Evolutionary conservation across 2,329 filamentous ascomycete genomes (phyloP), one percentile per base, ranked within the genome.

Genomic region (Leptosphaerulina australis): DNA sequence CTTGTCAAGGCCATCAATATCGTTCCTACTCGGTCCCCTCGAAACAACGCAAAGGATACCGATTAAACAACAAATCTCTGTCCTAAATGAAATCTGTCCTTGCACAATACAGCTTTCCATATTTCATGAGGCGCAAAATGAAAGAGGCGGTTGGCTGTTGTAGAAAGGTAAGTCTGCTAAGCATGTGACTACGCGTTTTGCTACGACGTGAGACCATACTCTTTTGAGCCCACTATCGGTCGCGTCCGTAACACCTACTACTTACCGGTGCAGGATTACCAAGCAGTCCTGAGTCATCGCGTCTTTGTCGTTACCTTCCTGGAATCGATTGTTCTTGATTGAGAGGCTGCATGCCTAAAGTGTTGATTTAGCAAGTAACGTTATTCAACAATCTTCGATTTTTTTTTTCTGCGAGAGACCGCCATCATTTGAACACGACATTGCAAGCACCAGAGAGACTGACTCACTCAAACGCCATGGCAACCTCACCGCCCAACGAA

Each of bases 101-200:
- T 11, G 0, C 12, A 35, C 15, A 3, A 11, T 34, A 6, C 4
- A 29, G 37, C 21, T 11, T 33, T 35, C n/a, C 9, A 5, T 35
- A 1, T 10, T n/a, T n/a, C n/a, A n/a, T 9, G 10, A 10, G 3
- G 2, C 29, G 12, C 6, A 18, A 3, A n/a, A 12, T 5, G 5
- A 43, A 30, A 43, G 41, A 43, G 37, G 43, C 43, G 48, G 30
- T 24, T 6, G 15, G 7, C 31, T 11, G 15, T 21, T 11, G 30
- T 15, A 29, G 33, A 1, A 26, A 10, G 34, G 9, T 29, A 20
- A 12, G 2, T 12, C 20, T 15, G 25, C 11, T 10, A 5, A 14
- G 28, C 44, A 48, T 53, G 50, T 53, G 44, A 48, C 44, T 24
- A 40, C 44, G 44, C 35, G 44, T 44, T 43, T 44, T 28, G 37